Evolutionary conservation across 371 early-diverging fungal genomes (phyloP).

Genomic region (Batrachochytrium dendrobatidis): DNA sequence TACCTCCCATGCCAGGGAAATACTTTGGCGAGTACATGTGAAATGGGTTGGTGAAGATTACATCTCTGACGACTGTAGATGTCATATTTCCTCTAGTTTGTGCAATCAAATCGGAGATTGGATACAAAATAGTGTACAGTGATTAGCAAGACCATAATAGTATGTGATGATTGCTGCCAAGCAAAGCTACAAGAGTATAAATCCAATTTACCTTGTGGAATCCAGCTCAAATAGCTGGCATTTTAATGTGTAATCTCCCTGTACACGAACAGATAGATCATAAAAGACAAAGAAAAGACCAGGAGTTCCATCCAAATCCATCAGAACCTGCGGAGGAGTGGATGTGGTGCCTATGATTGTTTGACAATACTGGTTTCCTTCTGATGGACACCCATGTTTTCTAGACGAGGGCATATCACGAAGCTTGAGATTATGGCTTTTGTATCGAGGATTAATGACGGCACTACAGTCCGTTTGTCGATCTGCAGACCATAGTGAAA

Average conservation of each 20-base stretch:
- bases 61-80: too few relatives aligned
- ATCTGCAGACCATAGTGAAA: conserved; percentile 46
- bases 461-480: conserved; percentile 18
- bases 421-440: background rate
- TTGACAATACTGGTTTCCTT: conserved; percentile 11
- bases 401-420: too few relatives aligned
- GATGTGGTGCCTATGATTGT: conserved; percentile 56
- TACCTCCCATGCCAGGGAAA: conserved; percentile 63
- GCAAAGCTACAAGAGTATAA: too few relatives aligned
- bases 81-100: conserved; percentile 8
- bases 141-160: too few relatives aligned
- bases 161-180: too few relatives aligned
- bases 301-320: conserved; percentile 51
- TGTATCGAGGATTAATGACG: conserved; percentile 17
- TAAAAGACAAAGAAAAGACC: conserved; percentile 72
- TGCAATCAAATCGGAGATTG: background rate
- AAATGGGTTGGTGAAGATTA: conserved; percentile 43
- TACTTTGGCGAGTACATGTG: conserved; percentile 56
- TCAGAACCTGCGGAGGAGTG: conserved; percentile 57
- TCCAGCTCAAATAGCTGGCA: conserved; percentile 42
- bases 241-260: conserved; percentile 55
- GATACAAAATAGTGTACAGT: too few relatives aligned
- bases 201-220: background rate
- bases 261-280: conserved; percentile 60
- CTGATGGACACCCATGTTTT: too few relatives aligned